Evolutionary conservation across 257 asterid genomes (phyloP).

Genomic region (Solanum bulbocastanum): DNA sequence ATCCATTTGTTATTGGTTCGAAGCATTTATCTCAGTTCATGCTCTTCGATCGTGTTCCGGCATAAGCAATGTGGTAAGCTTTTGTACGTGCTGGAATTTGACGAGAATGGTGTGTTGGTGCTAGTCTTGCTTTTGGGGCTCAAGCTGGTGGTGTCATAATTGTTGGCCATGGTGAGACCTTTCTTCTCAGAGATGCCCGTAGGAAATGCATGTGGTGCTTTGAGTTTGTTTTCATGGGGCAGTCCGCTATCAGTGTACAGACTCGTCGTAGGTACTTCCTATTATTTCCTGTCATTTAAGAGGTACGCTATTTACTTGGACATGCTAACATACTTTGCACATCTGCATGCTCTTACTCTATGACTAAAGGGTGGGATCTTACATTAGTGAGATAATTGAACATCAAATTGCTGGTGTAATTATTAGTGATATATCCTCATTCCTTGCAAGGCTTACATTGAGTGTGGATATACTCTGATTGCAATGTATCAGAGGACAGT

Average conservation of each 20-base stretch:
- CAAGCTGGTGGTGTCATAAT: neutral
- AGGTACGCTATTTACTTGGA: neutral
- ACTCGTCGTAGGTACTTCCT: neutral
- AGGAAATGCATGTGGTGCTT: neutral
- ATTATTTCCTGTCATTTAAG: neutral
- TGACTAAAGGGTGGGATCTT: neutral
- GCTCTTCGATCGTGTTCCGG: neutral
- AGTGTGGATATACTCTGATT: neutral
- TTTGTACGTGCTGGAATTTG: neutral
- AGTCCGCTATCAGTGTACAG: neutral
- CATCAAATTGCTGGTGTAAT: neutral
- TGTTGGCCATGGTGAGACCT: neutral
- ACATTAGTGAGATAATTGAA: neutral
- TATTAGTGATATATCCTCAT: neutral
- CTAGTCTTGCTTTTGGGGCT: neutral
- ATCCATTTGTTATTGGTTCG: neutral
- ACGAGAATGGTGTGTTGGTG: neutral
- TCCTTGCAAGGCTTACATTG: neutral
- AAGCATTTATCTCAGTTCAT: neutral
- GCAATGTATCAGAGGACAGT: neutral
- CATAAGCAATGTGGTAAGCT: neutral
- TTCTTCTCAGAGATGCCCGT: neutral
- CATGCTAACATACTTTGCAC: neutral
- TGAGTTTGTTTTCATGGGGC: neutral
- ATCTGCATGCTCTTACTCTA: neutral